These are phyloP conservation scores for Solanum piurae DNA, from an alignment of 257 asterid genomes.

Conservation along the genomic window DNA sequence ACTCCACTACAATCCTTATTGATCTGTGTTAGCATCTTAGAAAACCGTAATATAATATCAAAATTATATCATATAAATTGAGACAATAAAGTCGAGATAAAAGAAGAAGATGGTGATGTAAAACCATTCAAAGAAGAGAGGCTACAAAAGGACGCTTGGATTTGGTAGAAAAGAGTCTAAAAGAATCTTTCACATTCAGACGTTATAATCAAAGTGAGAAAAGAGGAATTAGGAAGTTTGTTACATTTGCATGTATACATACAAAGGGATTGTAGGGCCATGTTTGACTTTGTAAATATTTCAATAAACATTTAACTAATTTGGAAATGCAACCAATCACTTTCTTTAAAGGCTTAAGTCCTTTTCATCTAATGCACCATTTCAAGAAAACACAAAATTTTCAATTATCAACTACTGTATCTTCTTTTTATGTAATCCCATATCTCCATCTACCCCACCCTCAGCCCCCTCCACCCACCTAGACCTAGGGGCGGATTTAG, in stretches of 20 bases:
- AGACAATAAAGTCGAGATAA: no score
- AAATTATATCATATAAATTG: no score
- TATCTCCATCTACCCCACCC: neutral
- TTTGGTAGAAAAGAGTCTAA: conserved; percentile 21
- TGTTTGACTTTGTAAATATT: conserved; percentile 7
- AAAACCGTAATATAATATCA: no score
- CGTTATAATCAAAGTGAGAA: neutral
- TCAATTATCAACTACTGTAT: conserved; percentile 18
- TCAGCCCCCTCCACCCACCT: neutral
- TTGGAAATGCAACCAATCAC: conserved; percentile 61
- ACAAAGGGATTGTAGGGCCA: neutral
- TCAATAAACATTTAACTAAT: neutral
- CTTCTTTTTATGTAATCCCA: conserved; percentile 1
- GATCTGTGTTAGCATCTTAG: neutral
- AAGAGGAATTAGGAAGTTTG: conserved; percentile 5
- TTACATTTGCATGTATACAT: neutral
- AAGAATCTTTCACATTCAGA: neutral
- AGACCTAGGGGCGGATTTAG: neutral
- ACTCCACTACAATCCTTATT: neutral
- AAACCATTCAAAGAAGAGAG: neutral
- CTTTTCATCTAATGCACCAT: conserved; percentile 22
- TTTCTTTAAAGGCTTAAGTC: conserved; percentile 26
- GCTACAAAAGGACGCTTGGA: conserved; percentile 25
- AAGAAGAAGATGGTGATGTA: neutral
- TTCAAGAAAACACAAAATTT: conserved; percentile 12